Conservation (phyloP, 345 rosid genomes). For the Syzygium oleosum region DNA sequence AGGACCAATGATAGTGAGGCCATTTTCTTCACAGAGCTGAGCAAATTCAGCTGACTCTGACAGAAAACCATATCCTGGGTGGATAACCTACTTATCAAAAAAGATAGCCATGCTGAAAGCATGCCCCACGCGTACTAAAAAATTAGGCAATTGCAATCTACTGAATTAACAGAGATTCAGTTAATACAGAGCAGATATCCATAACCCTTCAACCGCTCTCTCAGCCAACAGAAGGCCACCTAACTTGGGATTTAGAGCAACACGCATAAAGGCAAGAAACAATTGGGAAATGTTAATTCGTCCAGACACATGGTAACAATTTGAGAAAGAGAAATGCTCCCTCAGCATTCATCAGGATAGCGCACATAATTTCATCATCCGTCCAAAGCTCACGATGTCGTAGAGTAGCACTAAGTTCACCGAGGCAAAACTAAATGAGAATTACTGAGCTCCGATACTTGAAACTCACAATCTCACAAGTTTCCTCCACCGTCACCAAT, state of each 20-base stretch:
- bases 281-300: no score
- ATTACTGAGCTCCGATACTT: neutral
- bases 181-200: neutral
- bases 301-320: neutral
- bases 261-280: no score
- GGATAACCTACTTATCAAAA: conserved; percentile 56
- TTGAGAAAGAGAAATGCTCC: neutral
- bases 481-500: neutral
- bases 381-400: no score
- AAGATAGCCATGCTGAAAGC: conserved; percentile 8
- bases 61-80: conserved; percentile 89
- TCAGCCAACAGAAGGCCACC: no score
- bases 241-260: no score
- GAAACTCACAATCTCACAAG: neutral
- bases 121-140: neutral
- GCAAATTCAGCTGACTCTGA: conserved; percentile 87
- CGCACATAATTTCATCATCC: no score
- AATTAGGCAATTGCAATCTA: neutral
- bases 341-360: no score
- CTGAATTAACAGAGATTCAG: neutral
- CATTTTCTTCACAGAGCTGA: conserved; percentile 70
- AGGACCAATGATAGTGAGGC: conserved; percentile 79
- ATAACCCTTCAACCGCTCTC: no score
- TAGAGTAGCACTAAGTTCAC: no score
- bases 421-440: neutral